Evolutionary conservation across 352 stramenopile genomes (phyloP).

Genomic region (Phytophthora rubi): DNA sequence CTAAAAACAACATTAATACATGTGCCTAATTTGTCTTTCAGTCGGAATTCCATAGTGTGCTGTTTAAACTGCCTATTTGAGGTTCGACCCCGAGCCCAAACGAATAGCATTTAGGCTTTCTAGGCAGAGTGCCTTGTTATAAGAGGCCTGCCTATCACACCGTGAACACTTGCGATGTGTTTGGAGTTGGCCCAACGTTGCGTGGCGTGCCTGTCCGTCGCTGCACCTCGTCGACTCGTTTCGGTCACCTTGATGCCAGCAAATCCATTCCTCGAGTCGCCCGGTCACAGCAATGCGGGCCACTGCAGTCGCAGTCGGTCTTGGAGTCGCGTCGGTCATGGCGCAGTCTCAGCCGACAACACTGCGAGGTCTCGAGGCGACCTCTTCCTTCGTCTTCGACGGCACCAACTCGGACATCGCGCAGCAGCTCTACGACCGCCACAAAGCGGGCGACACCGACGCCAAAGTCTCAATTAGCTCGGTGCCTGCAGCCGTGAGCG

Average conservation of each 20-base stretch:
- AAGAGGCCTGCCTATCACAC: no score
- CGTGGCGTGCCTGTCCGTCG: neutral
- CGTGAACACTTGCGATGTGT: neutral
- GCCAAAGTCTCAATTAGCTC: slow-evolving; percentile 14
- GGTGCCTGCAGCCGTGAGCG: slow-evolving; percentile 12
- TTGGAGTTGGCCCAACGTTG: neutral
- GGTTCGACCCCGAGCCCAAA: no score
- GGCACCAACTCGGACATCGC: slow-evolving; percentile 45
- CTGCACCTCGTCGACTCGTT: neutral
- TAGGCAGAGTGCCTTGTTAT: no score
- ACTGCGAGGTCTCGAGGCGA: slow-evolving; percentile 15
- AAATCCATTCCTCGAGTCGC: slow-evolving; percentile 17
- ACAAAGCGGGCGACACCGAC: slow-evolving; percentile 22
- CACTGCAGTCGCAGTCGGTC: slow-evolving; percentile 4
- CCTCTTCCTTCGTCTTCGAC: slow-evolving; percentile 36
- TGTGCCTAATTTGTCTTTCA: no score
- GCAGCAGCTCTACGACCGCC: slow-evolving; percentile 36
- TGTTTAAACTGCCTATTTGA: no score
- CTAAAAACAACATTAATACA: no score
- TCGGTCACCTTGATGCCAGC: neutral
- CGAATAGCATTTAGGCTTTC: no score
- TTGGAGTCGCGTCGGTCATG: slow-evolving; percentile 5
- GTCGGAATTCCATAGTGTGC: no score
- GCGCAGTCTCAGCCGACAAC: slow-evolving; percentile 1
- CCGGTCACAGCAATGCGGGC: neutral